Base-by-base conservation (phyloP, 768 basidiomycete species). In the Termitomyces sp. region DNA sequence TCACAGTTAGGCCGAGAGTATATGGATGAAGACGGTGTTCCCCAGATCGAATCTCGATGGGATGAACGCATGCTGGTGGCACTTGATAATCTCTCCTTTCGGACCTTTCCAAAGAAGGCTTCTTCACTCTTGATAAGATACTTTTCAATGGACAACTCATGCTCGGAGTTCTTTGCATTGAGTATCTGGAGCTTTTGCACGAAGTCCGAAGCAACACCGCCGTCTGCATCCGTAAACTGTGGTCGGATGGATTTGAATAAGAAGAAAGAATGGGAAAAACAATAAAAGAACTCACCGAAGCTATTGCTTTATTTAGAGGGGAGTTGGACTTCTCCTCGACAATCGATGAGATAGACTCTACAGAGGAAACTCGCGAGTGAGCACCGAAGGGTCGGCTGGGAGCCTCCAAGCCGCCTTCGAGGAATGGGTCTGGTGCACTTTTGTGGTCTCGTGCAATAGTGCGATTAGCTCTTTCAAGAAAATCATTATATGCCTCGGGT, bases 191-290 rank as follows among this genome's bases (percentile, higher is more conserved):
- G 74, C 70, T 89, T 93, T 65, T 90, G 85, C 9, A 94, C 91
- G 72, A 96, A 97, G 56, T 91, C 87, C 36, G 88, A 83, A 10
- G 93, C 90, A 50, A 97, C 94, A 47, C 92, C 92, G 36, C 95
- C 95, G 69, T 96, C 93, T 1, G 91, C 81, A 70, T 96, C 95
- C 22, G 95, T 96, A 74, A 97, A 97, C 89, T 94, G 30, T 40
- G n/a, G 9, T 39, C 20, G 42, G 33, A 44, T 22, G 56, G 59
- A 39, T 44, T 60, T 55, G 50, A 56, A 26, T 40, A 49, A 58
- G 48, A 37, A 20, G 51, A 22, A 24, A 34, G 2, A 33, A 37
- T 18, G 0, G 39, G 34, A 14, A 16, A 33, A 46, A n/a, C n/a
- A n/a, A n/a, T n/a, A n/a, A n/a, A n/a, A 14, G 5, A 26, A 74